Base-by-base conservation (phyloP, 2,329 filamentous ascomycete species). In the Monilinia fructigena region DNA sequence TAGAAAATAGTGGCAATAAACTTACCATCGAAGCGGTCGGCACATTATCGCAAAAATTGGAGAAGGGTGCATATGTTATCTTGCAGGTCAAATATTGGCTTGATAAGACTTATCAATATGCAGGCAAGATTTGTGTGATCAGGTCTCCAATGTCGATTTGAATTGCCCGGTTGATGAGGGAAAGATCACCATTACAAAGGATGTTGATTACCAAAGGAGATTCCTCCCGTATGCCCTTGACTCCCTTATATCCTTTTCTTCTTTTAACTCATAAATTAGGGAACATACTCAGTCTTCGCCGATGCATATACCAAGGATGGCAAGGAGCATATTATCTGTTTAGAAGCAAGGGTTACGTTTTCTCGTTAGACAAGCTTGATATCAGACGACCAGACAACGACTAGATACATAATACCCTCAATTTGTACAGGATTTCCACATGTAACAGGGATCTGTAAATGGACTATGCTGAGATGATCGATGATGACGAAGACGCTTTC, bases 31-130 rank as follows among this genome's bases (percentile, higher is more conserved):
- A 86, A 70, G 95, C 93, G 56, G 83, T 80, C 42, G 95, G 94
- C 66, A 86, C 81, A n/a, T 85, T 98, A 70, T 84, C 83, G 72
- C 80, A 96, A 75, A 79, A 83, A 62, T 87, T 99, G 70, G 85
- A 87, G 65, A 77, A 92, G 67, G 94, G 92, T 67, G 92, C 94
- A 68, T 92, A 91, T 74, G 89, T 97, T 69, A 83, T 89, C 58
- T 78, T 99, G 52, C 85, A 88, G 72, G 94, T 99, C 80, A 97
- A 97, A 81, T 97, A 96, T 78, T 78, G 94, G 94, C 68, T 83
- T 97, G 71, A 97, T 99, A 78, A 91, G 88, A 65, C 85, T 99
- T 70, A 87, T 99, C 78, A 91, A 86, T 78, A 90, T 90, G 71
- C 85, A 84, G 72, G 72, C 88, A 89, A 74, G 90, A 97, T 76